A percentile compares a stretch with the other conserved stretches of the same genome.
These are phyloP conservation scores for Kregervanrija delftensis DNA, from an alignment of 805 yeast species.

Conservation along the genomic window DNA sequence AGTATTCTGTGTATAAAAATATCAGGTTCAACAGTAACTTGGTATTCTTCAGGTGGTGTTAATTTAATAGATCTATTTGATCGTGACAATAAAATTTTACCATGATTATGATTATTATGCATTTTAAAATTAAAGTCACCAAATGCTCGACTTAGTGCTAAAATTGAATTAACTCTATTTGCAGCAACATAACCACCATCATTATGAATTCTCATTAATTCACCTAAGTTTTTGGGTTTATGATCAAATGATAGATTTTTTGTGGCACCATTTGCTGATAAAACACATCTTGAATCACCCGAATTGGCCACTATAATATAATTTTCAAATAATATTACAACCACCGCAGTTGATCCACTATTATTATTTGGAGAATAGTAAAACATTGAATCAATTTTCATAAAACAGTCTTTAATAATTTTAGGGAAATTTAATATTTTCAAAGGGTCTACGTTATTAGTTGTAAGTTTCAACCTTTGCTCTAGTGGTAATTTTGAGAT, in stretches of 20 bases:
- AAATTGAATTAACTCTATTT: constrained; percentile 53
- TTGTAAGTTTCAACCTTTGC: constrained; percentile 9
- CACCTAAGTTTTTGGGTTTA: constrained; percentile 54
- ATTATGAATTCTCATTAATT: constrained; percentile 47
- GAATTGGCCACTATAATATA: constrained; percentile 55
- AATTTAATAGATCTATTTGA: constrained; percentile 20
- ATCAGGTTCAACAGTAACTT: constrained; percentile 78
- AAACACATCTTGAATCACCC: constrained; percentile 69
- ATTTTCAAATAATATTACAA: constrained; percentile 37
- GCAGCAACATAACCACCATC: constrained; percentile 58
- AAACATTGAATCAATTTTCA: constrained; percentile 38
- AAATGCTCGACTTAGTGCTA: constrained; percentile 52
- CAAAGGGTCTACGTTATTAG: constrained; percentile 11
- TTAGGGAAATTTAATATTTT: constrained; percentile 20
- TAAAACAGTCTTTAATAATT: constrained; percentile 36
- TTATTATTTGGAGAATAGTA: constrained; percentile 31
- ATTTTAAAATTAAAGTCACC: constrained; percentile 59
- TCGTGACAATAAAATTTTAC: constrained; percentile 16
- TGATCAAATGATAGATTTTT: constrained; percentile 64
- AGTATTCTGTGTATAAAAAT: constrained; percentile 47
- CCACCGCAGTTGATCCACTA: constrained; percentile 49
- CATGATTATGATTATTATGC: constrained; percentile 21
- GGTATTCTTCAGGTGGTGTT: constrained; percentile 61
- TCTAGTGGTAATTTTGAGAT: constrained; percentile 14
- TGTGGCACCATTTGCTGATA: constrained; percentile 45